Base-by-base conservation (phyloP, 1,139 yeast species). In the Hansenula lynferdii region DNA sequence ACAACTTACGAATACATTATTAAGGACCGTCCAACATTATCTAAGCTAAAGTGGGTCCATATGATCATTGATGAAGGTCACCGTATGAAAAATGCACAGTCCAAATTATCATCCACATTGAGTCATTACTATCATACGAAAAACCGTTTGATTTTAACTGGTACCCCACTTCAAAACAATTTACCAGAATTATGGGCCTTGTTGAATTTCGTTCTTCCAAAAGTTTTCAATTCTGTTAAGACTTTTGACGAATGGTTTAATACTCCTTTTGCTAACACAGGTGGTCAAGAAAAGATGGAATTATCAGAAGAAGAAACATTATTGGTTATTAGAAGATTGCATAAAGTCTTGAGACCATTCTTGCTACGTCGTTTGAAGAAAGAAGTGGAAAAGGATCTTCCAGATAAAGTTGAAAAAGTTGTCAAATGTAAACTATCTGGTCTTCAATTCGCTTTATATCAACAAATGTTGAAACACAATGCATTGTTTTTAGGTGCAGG, bases 61-160 rank as follows among this genome's bases (percentile, higher is more conserved):
- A 90, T 92, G 97, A 92, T 92, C 54, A 92, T 92, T 51, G 98
- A 92, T 69, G 98, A 92, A 70, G 98, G 98, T 62, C 98, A 92
- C 61, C 79, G 98, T 63, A 87, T 92, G 97, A 92, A 92, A 65
- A 92, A 92, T 60, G 72, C 97, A 0, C 80, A 83, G 49, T 87
- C 97, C 9, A 92, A 92, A 59, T 69, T 92, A 43, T 85, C 96
- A 2, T 75, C 71, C 41, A 92, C 98, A 0, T 75, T 92, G 51
- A 80, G 86, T 19, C 85, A 81, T 50, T 85, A 80, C 58, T 92
- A 92, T 58, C 81, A 78, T 47, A 81, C 95, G 4, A 80, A 83
- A 51, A 81, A 90, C 61, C 74, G 98, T 56, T 75, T 92, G 53
- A 92, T 92, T 65, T 72, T 92, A 57, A 92, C 98, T 3, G 98